These are phyloP conservation scores for Melampsora medusae DNA, from an alignment of 1,284 basidiomycete genomes.

Conservation along the genomic window DNA sequence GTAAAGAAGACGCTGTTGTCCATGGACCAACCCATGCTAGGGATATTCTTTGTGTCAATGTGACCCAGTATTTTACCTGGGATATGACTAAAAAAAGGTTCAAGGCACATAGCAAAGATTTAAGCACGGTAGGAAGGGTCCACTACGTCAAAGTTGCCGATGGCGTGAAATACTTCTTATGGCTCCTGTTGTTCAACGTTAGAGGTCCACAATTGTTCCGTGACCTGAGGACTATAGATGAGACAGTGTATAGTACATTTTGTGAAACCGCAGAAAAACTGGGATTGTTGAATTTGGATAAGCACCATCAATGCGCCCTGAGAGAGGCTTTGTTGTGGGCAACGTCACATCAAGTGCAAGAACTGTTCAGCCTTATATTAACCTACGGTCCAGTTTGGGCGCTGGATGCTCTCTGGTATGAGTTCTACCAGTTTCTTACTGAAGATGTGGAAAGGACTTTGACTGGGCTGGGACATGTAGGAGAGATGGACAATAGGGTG, in stretches of 20 bases:
- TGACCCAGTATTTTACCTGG: slow-evolving; percentile 5
- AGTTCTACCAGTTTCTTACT: background rate
- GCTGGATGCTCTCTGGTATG: background rate
- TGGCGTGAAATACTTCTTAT: slow-evolving; percentile 3
- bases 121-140: background rate
- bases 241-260: background rate
- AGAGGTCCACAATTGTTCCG: background rate
- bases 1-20: background rate
- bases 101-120: background rate
- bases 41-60: background rate
- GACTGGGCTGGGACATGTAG: slow-evolving; percentile 52
- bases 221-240: background rate
- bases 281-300: background rate
- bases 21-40: background rate
- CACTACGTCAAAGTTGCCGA: background rate
- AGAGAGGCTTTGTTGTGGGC: background rate
- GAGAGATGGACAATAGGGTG: slow-evolving; percentile 59
- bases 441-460: background rate
- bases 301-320: background rate
- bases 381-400: background rate
- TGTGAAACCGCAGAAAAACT: too few species aligned
- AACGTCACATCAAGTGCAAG: background rate
- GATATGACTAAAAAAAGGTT: background rate
- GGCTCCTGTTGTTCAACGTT: background rate
- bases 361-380: background rate